Base-by-base conservation (phyloP, 2,329 filamentous ascomycete genomes). In the Colletotrichum eleusines region DNA sequence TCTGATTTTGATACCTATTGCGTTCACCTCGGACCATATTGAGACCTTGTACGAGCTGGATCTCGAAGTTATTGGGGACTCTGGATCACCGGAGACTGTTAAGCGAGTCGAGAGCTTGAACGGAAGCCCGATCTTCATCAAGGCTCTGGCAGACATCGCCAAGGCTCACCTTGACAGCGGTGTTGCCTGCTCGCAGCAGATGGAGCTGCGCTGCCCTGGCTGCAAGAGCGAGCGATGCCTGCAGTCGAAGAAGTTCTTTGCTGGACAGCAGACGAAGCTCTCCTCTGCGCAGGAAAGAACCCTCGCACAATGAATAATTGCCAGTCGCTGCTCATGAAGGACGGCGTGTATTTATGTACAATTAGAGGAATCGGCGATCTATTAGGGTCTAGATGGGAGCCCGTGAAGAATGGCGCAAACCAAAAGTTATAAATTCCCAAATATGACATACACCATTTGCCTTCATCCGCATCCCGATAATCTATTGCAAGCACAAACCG, bases 21-120 rank as follows among this genome's bases (percentile, higher is more conserved):
- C 96, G 7, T 99, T 99, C 80, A 99, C 96, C 0, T 97, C 94
- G n/a, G 96, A 99, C 77, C 96, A 99, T 79, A 99, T 99, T 75
- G 96, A 99, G 83, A 99, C 96, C 0, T 85, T 99, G 0, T 98
- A 92, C 79, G 96, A 99, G 81, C 85, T 99, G 63, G 96, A 99
- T 80, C 87, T 94, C 76, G 96, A 99, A 82, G 94, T 99, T 48
- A 98, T 99, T 77, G 92, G 94, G 69, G 95, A 97, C 81, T 94
- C 89, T 1, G 90, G 92, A 18, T 89, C 93, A 76, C 83, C 89
- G 0, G 94, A 95, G 40, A 92, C 90, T 0, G 90, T 99, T 73
- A 97, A 97, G 85, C 89, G 96, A 68, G 94, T 92, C 1, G 96
- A 98, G 80, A 97, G 93, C 78, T 82, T 99, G 77, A 99, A 99